Evolutionary conservation across 139 green algal species (phyloP), one percentile per base, ranked within the genome.

Genomic region (Bryopsis sp.): DNA sequence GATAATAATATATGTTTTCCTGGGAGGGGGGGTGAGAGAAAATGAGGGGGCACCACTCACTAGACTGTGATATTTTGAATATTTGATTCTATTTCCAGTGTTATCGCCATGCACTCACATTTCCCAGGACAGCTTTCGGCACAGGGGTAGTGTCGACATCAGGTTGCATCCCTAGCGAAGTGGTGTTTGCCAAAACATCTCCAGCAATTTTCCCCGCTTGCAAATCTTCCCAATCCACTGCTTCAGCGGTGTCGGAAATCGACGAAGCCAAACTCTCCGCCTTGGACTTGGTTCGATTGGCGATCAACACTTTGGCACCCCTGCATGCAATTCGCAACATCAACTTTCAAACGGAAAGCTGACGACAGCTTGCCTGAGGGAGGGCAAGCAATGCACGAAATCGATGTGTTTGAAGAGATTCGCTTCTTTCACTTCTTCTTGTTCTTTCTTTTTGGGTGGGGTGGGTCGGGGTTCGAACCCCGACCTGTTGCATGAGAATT

Each of bases 171-270:
- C 94, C 94, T 3, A 99, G 77, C 1, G 83, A 86, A 2, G 94
- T 99, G 31, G 84, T 96, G 78, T 99, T 98, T 5, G 86, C 84
- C 38, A 99, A 70, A 37, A 99, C 89, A 67, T 96, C 88, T 0
- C 83, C 89, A 6, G 8, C 24, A 39, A 90, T 28, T 59, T 71
- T 32, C 0, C 74, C 76, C n/a, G 22, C 36, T 48, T 83, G 70
- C 39, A 89, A 35, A 2, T 79, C 79, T 2, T 78, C 79, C 68
- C 77, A 78, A 2, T 73, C 63, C 1, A 79, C 76, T 0, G 78
- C 74, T 33, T 48, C 54, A 48, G 5, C 26, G 46, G 8, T 33
- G 1, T 28, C 26, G 3, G 62, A n/a, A 36, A 88, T 65, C 24
- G 74, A 69, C 4, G 74, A 72, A 19, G 81, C 89, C 34, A 97